Evolutionary conservation across 2,329 filamentous ascomycete genomes (phyloP).

Genomic region (Zasmidium citrigriseum): DNA sequence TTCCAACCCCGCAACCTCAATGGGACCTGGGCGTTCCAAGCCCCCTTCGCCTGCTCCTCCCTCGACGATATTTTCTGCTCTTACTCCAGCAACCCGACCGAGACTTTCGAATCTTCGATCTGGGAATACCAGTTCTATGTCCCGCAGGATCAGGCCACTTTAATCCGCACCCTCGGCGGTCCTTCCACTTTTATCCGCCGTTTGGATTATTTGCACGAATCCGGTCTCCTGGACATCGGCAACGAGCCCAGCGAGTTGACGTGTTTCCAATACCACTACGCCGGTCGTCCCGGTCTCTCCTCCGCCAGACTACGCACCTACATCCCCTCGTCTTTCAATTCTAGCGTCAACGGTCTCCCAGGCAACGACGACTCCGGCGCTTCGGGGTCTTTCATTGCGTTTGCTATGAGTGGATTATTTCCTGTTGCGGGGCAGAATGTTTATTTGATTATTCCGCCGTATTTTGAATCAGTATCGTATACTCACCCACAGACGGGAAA

Average conservation of each 20-base stretch:
- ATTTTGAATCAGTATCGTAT: slow-evolving; percentile 25
- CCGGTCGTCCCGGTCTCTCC: slow-evolving; percentile 39
- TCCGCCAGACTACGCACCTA: slow-evolving; percentile 22
- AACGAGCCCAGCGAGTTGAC: slow-evolving; percentile 48
- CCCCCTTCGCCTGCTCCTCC: slow-evolving; percentile 56
- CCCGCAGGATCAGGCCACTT: slow-evolving; percentile 41
- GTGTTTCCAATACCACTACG: slow-evolving; percentile 47
- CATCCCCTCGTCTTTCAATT: slow-evolving; percentile 24
- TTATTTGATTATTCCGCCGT: slow-evolving; percentile 25
- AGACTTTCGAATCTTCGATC: slow-evolving; percentile 70
- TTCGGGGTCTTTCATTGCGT: slow-evolving; percentile 23
- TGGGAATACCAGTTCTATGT: slow-evolving; percentile 70
- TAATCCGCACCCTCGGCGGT: slow-evolving; percentile 42
- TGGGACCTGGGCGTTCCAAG: slow-evolving; percentile 66
- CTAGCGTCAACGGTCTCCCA: slow-evolving; percentile 17
- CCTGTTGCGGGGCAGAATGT: slow-evolving; percentile 26
- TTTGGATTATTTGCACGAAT: slow-evolving; percentile 44
- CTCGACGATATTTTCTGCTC: slow-evolving; percentile 51
- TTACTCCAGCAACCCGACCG: slow-evolving; percentile 53
- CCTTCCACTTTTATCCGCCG: slow-evolving; percentile 39
- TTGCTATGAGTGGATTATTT: slow-evolving; percentile 27
- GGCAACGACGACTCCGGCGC: slow-evolving; percentile 28
- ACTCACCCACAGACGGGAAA: slow-evolving; percentile 26
- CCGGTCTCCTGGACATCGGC: slow-evolving; percentile 44
- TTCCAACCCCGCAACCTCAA: slow-evolving; percentile 69